phyloP scores from a whole-genome alignment of 2,329 filamentous ascomycete genomes.

The Alternaria infectoria region DNA sequence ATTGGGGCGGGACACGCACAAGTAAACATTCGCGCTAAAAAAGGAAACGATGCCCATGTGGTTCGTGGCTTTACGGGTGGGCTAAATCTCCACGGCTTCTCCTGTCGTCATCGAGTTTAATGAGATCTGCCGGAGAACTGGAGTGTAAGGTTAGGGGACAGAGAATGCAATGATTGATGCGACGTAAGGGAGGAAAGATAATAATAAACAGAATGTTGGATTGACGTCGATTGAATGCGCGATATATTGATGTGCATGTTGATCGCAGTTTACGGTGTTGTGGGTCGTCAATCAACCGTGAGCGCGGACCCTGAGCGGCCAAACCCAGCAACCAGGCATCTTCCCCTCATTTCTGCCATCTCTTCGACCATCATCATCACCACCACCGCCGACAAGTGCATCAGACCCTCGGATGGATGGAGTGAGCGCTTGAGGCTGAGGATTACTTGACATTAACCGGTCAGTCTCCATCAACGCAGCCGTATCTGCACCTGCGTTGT shows the following conservation, averaged over 20 bases:
- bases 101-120: conserved; percentile 2
- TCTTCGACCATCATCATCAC: background rate
- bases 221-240: background rate
- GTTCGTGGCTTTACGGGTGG: conserved; percentile 7
- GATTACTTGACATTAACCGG: conserved; percentile 4
- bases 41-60: background rate
- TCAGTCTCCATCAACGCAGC: background rate
- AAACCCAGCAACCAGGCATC: conserved; percentile 18
- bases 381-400: background rate
- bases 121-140: background rate
- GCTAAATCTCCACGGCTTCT: background rate
- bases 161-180: background rate
- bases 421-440: background rate
- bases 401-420: background rate
- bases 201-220: background rate
- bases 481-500: background rate
- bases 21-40: background rate
- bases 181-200: background rate
- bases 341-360: background rate
- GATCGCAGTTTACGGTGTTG: conserved; percentile 9
- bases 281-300: conserved; percentile 9
- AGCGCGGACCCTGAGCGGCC: conserved; percentile 11
- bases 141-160: too few species aligned
- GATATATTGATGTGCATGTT: conserved; percentile 17
- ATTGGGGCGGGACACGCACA: background rate